phyloP scores from a whole-genome alignment of 176 grass and related monocot species.

The Stipa capillata region DNA sequence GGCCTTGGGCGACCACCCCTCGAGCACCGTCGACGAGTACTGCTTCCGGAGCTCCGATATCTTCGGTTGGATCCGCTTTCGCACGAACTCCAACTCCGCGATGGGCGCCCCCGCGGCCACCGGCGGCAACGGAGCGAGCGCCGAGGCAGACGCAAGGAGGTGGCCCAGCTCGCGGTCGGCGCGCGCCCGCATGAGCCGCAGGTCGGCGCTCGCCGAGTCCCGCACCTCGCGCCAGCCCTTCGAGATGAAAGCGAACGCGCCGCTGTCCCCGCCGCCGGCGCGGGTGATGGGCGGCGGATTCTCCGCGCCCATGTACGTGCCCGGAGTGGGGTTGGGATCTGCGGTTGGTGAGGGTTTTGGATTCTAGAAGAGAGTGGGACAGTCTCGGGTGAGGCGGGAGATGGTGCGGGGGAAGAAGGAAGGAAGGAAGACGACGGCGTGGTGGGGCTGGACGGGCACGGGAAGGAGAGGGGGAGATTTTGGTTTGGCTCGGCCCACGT shows the following conservation, averaged over 20 bases:
- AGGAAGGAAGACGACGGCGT: background rate
- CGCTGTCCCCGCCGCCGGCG: conserved; percentile 9
- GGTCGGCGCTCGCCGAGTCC: conserved; percentile 59
- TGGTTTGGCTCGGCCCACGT: background rate
- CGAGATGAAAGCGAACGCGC: conserved; percentile 57
- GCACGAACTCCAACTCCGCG: conserved; percentile 59
- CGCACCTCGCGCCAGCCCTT: conserved; percentile 86
- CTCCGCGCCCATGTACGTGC: background rate
- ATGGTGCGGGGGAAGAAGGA: background rate
- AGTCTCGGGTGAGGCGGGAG: background rate
- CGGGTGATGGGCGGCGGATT: background rate
- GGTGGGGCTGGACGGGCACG: background rate
- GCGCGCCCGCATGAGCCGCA: conserved; percentile 47
- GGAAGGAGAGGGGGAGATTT: background rate
- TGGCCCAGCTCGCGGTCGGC: conserved; percentile 72
- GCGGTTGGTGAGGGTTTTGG: background rate
- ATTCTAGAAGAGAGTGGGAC: conserved; percentile 24
- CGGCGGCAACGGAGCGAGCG: conserved; percentile 20
- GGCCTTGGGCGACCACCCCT: conserved; percentile 31
- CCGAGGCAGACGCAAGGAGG: conserved; percentile 33
- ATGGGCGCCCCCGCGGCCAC: conserved; percentile 33
- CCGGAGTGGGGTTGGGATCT: background rate
- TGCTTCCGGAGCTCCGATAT: conserved; percentile 60
- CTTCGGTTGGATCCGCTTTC: conserved; percentile 67
- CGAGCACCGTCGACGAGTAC: conserved; percentile 47